Base-by-base conservation (phyloP, 2,329 filamentous ascomycete species). In the Xylariaceae sp. region DNA sequence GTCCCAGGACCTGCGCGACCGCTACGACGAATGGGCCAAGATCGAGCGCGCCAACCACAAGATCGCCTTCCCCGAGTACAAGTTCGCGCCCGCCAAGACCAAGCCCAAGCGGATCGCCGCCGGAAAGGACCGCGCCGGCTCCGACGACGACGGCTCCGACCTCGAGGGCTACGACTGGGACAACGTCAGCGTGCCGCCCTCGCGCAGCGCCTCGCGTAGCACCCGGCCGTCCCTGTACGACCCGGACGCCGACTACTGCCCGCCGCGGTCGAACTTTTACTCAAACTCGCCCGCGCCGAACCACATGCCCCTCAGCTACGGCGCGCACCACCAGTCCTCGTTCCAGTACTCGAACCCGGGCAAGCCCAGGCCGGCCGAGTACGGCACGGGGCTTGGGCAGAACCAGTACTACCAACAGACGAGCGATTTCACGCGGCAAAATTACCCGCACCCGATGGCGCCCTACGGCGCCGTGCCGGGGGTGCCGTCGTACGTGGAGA, bases 31-130 rank as follows among this genome's bases (percentile, higher is more conserved):
- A 16, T 88, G 90, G 77, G 91, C 95, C 20, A 86, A 84, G 66
- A 81, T 90, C 19, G 95, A 98, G 74, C 85, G 92, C 44, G 81
- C 87, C 64, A 96, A 96, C 73, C 93, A 98, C 72, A 85, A 89
- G 52, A 82, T 84, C 50, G 92, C 93, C 2, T 91, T 96, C 65
- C 95, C 95, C 0, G 85, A 86, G 42, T 99, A 98, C 80, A 98
- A 96, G 74, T 99, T 98, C 76, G 89, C 90, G 2, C 93, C 93
- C 1, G 88, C 88, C 66, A 96, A 95, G 74, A 75, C 80, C 23
- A 74, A 76, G 44, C 79, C 79, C 61, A 65, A 61, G 62, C 77
- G 75, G 60, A 43, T 59, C 16, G 48, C 20, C 7, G 32, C 18
- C n/a, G 40, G 47, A 32, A 73, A 63, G 45, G 60, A 26, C 23